A percentile compares a stretch with the other conserved stretches of the same genome.
phyloP scores from a whole-genome alignment of 2,329 filamentous ascomycete species.

The Nannizziopsis arthrosporioides region DNA sequence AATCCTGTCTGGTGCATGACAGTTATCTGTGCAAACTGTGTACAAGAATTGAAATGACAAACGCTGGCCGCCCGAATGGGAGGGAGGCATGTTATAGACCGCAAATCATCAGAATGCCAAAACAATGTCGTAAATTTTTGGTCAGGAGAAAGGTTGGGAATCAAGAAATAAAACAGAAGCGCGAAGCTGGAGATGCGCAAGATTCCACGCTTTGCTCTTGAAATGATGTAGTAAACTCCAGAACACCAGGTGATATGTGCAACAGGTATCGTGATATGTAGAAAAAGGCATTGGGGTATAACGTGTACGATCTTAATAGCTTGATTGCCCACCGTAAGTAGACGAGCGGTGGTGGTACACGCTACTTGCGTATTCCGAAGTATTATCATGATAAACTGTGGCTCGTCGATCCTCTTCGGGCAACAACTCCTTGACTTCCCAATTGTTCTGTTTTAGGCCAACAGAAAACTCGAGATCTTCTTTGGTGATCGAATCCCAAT shows the following conservation, averaged over 20 bases:
- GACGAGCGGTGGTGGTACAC: conserved; percentile 33
- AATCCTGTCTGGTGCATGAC: too few relatives aligned
- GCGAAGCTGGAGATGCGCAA: too few relatives aligned
- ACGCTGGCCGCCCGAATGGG: too few relatives aligned
- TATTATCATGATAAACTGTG: conserved; percentile 56
- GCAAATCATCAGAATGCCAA: too few relatives aligned
- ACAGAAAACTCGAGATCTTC: conserved; percentile 98
- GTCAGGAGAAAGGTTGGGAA: too few relatives aligned
- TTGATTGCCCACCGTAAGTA: conserved; percentile 26
- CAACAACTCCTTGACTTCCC: conserved; percentile 90
- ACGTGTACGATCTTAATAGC: conserved; percentile 21
- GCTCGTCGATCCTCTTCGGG: conserved; percentile 66
- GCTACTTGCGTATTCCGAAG: conserved; percentile 36
- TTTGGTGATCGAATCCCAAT: conserved; percentile 98
- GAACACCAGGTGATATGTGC: not conserved
- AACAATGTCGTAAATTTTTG: too few relatives aligned
- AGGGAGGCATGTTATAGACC: too few relatives aligned
- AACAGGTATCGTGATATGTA: too few relatives aligned
- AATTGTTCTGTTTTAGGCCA: conserved; percentile 87
- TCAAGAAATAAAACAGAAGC: too few relatives aligned
- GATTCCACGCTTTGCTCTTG: not conserved
- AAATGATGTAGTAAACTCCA: not conserved
- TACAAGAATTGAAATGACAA: too few relatives aligned
- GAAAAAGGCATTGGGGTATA: not conserved
- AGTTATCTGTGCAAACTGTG: too few relatives aligned